phyloP scores from a whole-genome alignment of 2,329 filamentous ascomycete genomes.

The Dothideomycetes sp. region DNA sequence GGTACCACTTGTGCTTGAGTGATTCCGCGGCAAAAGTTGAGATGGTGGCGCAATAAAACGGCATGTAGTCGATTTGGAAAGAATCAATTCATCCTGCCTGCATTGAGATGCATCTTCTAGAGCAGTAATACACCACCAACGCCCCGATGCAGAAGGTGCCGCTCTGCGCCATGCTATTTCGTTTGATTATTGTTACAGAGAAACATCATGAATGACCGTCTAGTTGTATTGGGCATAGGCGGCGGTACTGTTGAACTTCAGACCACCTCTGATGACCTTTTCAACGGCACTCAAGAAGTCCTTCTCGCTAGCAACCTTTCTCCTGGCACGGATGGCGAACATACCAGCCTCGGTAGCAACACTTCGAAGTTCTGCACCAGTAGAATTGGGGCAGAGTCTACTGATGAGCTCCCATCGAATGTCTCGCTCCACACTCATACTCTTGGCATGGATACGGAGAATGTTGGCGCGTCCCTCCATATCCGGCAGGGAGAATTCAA shows the following conservation, averaged over 20 bases:
- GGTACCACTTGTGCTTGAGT: too few relatives aligned
- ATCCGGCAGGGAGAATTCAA: conserved; percentile 94
- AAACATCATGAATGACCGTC: conserved; percentile 7
- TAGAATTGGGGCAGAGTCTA: conserved; percentile 90
- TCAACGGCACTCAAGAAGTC: conserved; percentile 96
- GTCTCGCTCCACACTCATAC: conserved; percentile 97
- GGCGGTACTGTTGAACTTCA: conserved; percentile 98
- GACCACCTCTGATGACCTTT: conserved; percentile 98
- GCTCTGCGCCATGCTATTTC: background rate
- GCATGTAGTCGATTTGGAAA: background rate
- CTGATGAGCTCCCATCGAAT: conserved; percentile 99
- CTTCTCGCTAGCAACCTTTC: conserved; percentile 98
- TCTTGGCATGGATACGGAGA: conserved; percentile 96
- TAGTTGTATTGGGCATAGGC: conserved; percentile 99
- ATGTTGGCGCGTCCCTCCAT: conserved; percentile 97
- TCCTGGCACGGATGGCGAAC: conserved; percentile 88
- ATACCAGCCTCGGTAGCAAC: conserved; percentile 97
- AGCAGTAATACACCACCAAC: background rate
- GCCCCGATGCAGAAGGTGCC: background rate
- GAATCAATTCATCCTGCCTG: background rate
- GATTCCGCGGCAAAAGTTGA: too few relatives aligned
- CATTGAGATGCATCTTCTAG: background rate
- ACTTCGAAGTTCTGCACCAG: conserved; percentile 87
- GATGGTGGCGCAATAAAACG: background rate
- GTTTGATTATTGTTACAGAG: background rate